phyloP scores from a whole-genome alignment of 1,139 yeast species.

The Debaryomyces robertsiae region DNA sequence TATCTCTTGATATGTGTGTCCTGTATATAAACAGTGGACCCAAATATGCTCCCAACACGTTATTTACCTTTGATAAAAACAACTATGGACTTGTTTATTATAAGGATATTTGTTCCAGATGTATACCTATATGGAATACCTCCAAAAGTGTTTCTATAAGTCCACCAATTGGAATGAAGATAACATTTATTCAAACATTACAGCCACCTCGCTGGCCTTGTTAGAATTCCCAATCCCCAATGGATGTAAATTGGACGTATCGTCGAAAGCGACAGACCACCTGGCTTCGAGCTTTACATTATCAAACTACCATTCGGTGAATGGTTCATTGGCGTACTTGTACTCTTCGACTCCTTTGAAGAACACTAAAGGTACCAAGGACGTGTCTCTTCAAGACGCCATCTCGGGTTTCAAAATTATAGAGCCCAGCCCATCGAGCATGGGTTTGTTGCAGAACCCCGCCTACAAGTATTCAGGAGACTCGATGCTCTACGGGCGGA shows the following conservation, averaged over 20 bases:
- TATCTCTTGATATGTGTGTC: neutral
- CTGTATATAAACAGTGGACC: slow-evolving; percentile 12
- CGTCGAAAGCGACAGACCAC: slow-evolving; percentile 69
- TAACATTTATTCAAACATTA: slow-evolving; percentile 71
- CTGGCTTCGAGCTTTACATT: slow-evolving; percentile 78
- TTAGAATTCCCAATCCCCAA: slow-evolving; percentile 76
- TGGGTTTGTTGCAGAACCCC: slow-evolving; percentile 2
- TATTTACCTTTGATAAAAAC: slow-evolving; percentile 3
- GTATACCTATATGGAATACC: slow-evolving; percentile 85
- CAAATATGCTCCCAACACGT: neutral
- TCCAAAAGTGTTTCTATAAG: slow-evolving; percentile 68
- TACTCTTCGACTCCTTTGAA: slow-evolving; percentile 66
- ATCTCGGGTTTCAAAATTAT: slow-evolving; percentile 75
- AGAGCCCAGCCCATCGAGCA: slow-evolving; percentile 39
- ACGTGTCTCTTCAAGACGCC: slow-evolving; percentile 66
- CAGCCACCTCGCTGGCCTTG: slow-evolving; percentile 68
- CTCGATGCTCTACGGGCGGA: slow-evolving; percentile 66
- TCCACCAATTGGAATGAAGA: slow-evolving; percentile 78
- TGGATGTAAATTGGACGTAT: slow-evolving; percentile 66
- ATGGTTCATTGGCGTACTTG: slow-evolving; percentile 83
- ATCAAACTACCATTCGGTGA: slow-evolving; percentile 65
- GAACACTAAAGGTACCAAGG: slow-evolving; percentile 53
- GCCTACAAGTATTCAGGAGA: slow-evolving; percentile 15
- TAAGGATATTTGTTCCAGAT: slow-evolving; percentile 32
- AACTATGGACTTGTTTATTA: neutral